phyloP scores from a whole-genome alignment of 148 eudicot genomes.

The Limonium bicolor region DNA sequence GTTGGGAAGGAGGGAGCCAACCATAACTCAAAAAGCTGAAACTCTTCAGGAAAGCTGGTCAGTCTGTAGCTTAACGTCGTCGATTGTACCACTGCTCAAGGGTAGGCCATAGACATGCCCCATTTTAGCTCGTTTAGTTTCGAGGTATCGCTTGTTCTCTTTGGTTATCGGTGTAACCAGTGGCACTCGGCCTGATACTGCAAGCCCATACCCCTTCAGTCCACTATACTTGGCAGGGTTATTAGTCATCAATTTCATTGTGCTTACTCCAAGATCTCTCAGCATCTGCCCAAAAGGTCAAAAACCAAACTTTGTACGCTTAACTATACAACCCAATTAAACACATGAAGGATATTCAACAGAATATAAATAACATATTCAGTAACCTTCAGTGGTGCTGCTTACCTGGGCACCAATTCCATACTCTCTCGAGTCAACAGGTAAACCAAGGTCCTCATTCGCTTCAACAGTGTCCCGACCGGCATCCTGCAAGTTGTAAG shows the following conservation, averaged over 20 bases:
- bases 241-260: constrained; percentile 9
- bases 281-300: too few species aligned
- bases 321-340: too few species aligned
- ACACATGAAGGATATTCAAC: too few species aligned
- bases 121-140: constrained; percentile 8
- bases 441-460: constrained; percentile 10
- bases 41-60: too few species aligned
- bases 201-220: constrained; percentile 4
- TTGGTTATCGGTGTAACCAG: constrained; percentile 7
- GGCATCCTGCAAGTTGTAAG: constrained; percentile 10
- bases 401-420: constrained; percentile 12
- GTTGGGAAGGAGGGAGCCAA: too few species aligned
- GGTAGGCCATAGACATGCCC: constrained; percentile 6
- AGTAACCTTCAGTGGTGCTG: too few species aligned
- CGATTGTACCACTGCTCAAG: background rate
- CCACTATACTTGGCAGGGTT: constrained; percentile 7
- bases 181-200: constrained; percentile 3
- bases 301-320: too few species aligned
- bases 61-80: too few species aligned
- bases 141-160: constrained; percentile 9
- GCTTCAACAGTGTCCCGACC: constrained; percentile 12
- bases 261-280: constrained; percentile 5
- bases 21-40: too few species aligned
- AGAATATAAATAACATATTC: too few species aligned
- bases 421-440: constrained; percentile 13